These are phyloP conservation scores for Geosmithia morbida DNA, from an alignment of 2,329 filamentous ascomycete genomes.

Conservation along the genomic window DNA sequence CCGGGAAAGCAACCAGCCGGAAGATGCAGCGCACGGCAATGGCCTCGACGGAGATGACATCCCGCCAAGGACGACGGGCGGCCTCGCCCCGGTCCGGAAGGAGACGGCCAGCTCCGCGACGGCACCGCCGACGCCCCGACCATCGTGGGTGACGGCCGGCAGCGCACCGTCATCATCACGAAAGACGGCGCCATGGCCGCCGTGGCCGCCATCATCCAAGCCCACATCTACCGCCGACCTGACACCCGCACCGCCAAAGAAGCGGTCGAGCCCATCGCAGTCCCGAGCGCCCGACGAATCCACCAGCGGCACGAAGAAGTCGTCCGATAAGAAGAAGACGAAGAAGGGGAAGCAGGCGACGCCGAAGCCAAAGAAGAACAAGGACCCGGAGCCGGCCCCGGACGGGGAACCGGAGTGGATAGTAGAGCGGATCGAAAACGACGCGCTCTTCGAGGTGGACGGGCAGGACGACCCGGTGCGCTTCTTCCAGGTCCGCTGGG, in stretches of 20 bases:
- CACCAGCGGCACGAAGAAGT: too few relatives aligned
- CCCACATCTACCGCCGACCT: too few relatives aligned
- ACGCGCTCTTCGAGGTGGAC: slow-evolving; percentile 20
- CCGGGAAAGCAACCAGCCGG: background rate
- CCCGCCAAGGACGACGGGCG: background rate
- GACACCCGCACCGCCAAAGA: background rate
- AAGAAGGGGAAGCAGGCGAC: background rate
- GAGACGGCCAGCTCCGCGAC: background rate
- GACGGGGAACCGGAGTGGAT: slow-evolving; percentile 19
- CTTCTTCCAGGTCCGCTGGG: slow-evolving; percentile 40
- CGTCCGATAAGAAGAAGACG: background rate
- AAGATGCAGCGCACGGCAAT: background rate
- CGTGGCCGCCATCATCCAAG: background rate
- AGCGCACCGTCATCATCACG: background rate
- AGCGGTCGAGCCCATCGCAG: background rate
- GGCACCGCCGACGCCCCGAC: background rate
- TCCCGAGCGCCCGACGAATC: too few relatives aligned
- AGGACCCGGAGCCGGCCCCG: background rate
- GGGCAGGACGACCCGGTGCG: slow-evolving; percentile 17
- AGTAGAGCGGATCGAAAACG: slow-evolving; percentile 28
- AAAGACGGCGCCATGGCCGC: background rate
- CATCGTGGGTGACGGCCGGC: background rate
- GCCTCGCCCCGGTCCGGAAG: background rate
- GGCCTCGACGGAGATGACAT: background rate
- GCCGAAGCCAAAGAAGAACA: slow-evolving; percentile 1